A percentile compares a stretch with the other conserved stretches of the same genome.
Evolutionary conservation across 768 basidiomycete genomes (phyloP).

Genomic region (Collybiopsis confluens): DNA sequence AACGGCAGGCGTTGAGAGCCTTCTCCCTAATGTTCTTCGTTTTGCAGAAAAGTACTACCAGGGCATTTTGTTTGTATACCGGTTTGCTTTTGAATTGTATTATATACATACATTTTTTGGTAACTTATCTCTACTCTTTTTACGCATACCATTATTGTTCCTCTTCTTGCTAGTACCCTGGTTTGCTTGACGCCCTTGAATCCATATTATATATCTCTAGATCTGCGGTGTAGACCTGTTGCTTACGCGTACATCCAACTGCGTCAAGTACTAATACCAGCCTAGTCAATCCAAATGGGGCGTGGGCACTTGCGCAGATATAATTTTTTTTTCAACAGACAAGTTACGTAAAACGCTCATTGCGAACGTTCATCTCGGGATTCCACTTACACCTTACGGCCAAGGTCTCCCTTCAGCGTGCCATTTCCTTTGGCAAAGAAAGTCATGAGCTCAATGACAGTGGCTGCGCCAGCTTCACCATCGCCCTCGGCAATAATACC

Average conservation of each 20-base stretch:
- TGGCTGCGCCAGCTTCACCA: slow-evolving; percentile 24
- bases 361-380: too few relatives aligned
- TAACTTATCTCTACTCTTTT: neutral
- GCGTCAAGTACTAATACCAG: too few relatives aligned
- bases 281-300: too few relatives aligned
- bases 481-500: slow-evolving; percentile 30
- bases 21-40: neutral
- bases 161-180: too few relatives aligned
- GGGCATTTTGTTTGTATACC: neutral
- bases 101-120: neutral
- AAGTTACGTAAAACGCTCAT: too few relatives aligned
- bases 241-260: too few relatives aligned
- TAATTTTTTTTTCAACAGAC: too few relatives aligned
- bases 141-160: neutral
- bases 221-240: neutral
- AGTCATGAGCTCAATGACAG: slow-evolving; percentile 26
- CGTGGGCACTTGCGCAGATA: too few relatives aligned
- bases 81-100: neutral
- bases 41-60: neutral
- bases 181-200: neutral
- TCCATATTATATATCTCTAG: neutral
- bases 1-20: slow-evolving; percentile 4
- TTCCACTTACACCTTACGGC: too few relatives aligned
- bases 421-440: slow-evolving; percentile 31
- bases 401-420: neutral